phyloP scores from a whole-genome alignment of 164 flowering plant genomes.

The Echeveria elegans region DNA sequence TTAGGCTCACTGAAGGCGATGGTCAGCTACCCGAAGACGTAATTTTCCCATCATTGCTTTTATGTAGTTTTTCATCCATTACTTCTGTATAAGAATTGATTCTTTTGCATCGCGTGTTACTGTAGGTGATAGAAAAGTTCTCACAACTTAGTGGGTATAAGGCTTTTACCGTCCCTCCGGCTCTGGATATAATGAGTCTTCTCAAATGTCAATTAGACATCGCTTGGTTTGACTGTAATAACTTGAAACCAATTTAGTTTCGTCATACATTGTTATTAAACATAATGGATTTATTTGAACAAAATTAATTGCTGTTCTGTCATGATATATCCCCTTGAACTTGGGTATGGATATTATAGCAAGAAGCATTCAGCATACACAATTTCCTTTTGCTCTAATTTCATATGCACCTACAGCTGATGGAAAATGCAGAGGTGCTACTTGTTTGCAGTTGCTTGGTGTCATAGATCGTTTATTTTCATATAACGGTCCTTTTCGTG shows the following conservation, averaged over 20 bases:
- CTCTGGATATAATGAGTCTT: constrained; percentile 34
- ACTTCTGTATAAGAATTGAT: neutral
- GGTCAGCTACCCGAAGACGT: constrained; percentile 52
- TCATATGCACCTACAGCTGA: constrained; percentile 30
- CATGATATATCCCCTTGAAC: neutral
- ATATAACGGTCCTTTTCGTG: constrained; percentile 85
- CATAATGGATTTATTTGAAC: neutral
- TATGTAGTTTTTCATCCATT: neutral
- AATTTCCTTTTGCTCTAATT: neutral
- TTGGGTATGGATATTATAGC: neutral
- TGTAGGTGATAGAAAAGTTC: constrained; percentile 68
- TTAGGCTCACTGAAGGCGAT: constrained; percentile 40
- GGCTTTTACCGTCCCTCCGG: constrained; percentile 36
- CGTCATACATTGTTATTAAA: neutral
- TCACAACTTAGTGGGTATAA: constrained; percentile 63
- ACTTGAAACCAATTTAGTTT: neutral
- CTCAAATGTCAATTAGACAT: constrained; percentile 80
- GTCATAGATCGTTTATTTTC: constrained; percentile 72
- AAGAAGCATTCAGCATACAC: neutral
- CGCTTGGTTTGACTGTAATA: constrained; percentile 51
- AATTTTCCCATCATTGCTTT: constrained; percentile 9
- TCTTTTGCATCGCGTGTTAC: neutral
- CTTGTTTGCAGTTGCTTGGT: constrained; percentile 88
- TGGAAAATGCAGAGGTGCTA: constrained; percentile 42
- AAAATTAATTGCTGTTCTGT: neutral